A percentile compares a stretch with the other conserved stretches of the same genome.
phyloP scores from a whole-genome alignment of 208 protist species.

The Trypanosoma lewisi region DNA sequence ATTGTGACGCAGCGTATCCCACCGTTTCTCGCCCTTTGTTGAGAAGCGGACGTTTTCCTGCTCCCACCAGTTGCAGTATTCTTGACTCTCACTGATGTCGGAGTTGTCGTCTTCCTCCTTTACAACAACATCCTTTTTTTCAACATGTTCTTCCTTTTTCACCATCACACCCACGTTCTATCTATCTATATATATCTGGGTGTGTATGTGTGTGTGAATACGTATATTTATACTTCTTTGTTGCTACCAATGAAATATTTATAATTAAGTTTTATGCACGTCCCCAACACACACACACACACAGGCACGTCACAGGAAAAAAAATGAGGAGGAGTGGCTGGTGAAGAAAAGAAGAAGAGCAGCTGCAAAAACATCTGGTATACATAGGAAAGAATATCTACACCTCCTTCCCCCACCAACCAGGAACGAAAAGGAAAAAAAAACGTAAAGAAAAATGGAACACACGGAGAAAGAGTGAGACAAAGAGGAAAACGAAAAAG shows the following conservation, averaged over 20 bases:
- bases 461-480: no score
- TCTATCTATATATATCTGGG: background rate
- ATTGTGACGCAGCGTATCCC: conserved; percentile 96
- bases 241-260: no score
- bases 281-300: background rate
- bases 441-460: no score
- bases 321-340: background rate
- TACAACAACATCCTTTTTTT: conserved; percentile 18
- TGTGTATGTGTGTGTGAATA: background rate
- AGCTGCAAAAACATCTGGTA: no score
- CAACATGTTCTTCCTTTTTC: conserved; percentile 19
- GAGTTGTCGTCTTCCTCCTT: conserved; percentile 42
- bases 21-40: conserved; percentile 82
- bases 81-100: conserved; percentile 41
- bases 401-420: no score
- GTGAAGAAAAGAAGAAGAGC: conserved; percentile 3
- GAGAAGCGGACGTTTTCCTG: conserved; percentile 71
- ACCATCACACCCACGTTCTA: conserved; percentile 1
- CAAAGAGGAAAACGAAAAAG: background rate
- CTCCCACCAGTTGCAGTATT: conserved; percentile 84
- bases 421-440: no score
- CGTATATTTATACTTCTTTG: background rate
- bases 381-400: no score
- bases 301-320: background rate
- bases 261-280: no score